Evolutionary conservation across 192 early-diverging fungal genomes (phyloP), one percentile per base, ranked within the genome.

Genomic region (Gigaspora rosea): DNA sequence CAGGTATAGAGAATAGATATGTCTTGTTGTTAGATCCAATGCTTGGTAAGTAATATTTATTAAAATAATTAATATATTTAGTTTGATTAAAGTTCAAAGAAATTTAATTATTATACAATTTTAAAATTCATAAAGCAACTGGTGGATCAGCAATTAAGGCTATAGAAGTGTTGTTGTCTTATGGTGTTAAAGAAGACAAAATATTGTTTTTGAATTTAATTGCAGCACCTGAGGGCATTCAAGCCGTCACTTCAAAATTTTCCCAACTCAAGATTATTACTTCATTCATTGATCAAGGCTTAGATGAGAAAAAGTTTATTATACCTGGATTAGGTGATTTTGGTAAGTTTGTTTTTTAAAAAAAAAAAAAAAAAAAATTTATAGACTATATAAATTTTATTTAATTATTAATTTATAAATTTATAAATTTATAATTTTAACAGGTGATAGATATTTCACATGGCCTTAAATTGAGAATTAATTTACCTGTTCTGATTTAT

Each of bases 151-250:
- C 95, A 8, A 93, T 92, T 80, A 94, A 96, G 82, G 95, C 95
- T 49, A 90, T 96, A 36, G 90, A 98, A 87, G 93, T 94, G 0
- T 86, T 98, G 79, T 82, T 95, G 9, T 91, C 94, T 66, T 86
- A 93, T 64, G 92, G 91, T 32, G 96, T 98, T 15, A 81, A 83
- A 48, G 93, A 98, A 81, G 92, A 96, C 47, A 85, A 88, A 35
- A 96, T 96, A 57, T 79, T 95, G 71, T 98, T 98, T 85, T 82
- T 98, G 78, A 98, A 98, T 85, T 87, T 98, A 73, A 90, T 98
- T 77, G 90, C 89, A 74, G 80, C 90, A 51, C 96, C 96, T 0
- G 95, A 96, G 80, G 96, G 96, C 16, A 92, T 94, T 36, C 80
- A 84, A 50, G 84, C 88, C 20, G 90, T 98, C 76, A 85, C 94